Evolutionary conservation across 352 stramenopile genomes (phyloP), one percentile per base, ranked within the genome.

Genomic region (Sclerospora graminicola): DNA sequence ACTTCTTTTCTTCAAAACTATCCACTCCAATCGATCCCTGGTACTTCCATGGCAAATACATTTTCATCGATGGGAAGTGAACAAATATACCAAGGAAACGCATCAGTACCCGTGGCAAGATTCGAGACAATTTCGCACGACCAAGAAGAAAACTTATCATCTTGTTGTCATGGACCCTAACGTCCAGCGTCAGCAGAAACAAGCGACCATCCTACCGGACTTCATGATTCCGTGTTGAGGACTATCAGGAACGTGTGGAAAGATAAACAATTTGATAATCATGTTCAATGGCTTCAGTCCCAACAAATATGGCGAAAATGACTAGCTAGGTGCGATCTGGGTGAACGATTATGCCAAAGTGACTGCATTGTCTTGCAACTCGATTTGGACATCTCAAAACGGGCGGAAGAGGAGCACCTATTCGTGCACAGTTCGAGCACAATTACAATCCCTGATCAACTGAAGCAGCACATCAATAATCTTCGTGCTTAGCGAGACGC

Each of bases 341-440:
- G 48, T 70, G 7, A 52, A 30, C 33, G 60, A 70, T 51, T 70
- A 67, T 27, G 49, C 66, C 31, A 54, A 52, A 19, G 49, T 62
- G 13, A 70, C 66, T 42, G 42, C 53, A 20, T 44, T 54, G 37
- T 70, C 11, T 43, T 57, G 49, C 45, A 61, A 43, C 15, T 61
- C n/a, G 57, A 64, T 10, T 14, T 24, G 34, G 49, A 61, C 28
- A 63, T 70, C 19, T 20, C 37, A 8, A 46, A 51, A 27, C 48
- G 41, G 39, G 53, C 42, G 15, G 45, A 63, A 43, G 48, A 62
- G 30, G 66, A 67, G 15, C 58, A 59, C 15, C 26, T 43, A 4
- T 64, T 62, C 35, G 58, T 67, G 27, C 58, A 67, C 45, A 72
- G 45, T 32, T 57, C 56, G 8, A 65, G 77, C 44, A 66, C 63